Base-by-base conservation (phyloP, 1,284 basidiomycete genomes). In the Ustilago sp. region DNA sequence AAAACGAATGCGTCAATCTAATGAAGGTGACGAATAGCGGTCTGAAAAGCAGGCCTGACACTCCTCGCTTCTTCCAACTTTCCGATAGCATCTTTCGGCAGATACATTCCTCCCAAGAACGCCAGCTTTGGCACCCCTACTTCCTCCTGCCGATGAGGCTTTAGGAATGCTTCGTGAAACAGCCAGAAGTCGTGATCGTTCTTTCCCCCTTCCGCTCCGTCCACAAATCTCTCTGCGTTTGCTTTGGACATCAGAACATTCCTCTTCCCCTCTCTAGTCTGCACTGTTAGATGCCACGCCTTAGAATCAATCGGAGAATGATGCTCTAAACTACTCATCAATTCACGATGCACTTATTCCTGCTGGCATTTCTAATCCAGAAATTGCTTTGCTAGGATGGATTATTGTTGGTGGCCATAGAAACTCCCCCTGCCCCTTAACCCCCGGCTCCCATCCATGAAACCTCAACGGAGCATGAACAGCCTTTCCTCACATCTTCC, bases 81-180 rank as follows among this genome's bases (percentile, higher is more conserved):
- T 54, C 2, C 1, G 34, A 4, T 9, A 11, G 11, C 17, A 47
- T 17, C 9, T 13, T 38, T 7, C 15, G 45, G 57, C 8, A 59
- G 34, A 23, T 4, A 28, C 43, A 50, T 59, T 12, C 23, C 57
- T 35, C 57, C 57, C 31, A 59, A 19, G n/a, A 54, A 19, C 15
- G 52, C 52, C 45, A 47, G 12, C 4, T 4, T 8, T 17, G 45
- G 1, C 45, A 2, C 8, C 2, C 8, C 13, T 8, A 47, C 38
- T 17, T 5, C 38, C 0, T 39, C 5, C 19, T 0, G 13, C 13
- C 0, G n/a, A n/a, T 2, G 23, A 28, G 23, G 23, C 23, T 11
- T 0, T 28, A 0, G 3, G n/a, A 55, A 28, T 6, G n/a, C 54
- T 41, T 55, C 54, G 19, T 28, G 28, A 23, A 55, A 55, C 19